Evolutionary conservation across 345 rosid genomes (phyloP), one percentile per base, ranked within the genome.

Genomic region (Syzygium oleosum): DNA sequence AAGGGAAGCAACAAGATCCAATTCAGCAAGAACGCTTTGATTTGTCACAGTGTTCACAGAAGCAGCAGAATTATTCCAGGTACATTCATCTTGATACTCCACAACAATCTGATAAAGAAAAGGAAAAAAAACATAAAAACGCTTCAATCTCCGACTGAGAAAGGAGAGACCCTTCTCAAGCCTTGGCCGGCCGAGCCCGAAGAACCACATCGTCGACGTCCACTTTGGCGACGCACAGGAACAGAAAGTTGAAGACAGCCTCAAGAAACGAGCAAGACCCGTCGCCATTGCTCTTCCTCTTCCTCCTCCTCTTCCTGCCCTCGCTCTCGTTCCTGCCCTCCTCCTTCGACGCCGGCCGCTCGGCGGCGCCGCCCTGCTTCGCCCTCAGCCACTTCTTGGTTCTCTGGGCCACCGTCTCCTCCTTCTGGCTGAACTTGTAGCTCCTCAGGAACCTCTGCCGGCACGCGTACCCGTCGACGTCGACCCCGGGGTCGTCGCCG

Each of bases 401-500:
- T 56, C 59, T 89, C 77, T 79, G 78, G 1, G 38, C 52, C 51
- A 55, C 88, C 27, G 49, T 22, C 84, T 21, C 56, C 80, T 73
- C 80, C 89, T 51, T n/a, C 85, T 63, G 85, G 34, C 73, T 73
- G 51, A 91, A 91, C 41, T 85, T 80, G 85, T 92, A 92, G 93
- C 93, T 91, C 85, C 89, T 87, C 1, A 92, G 85, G 43, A 58
- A 91, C 85, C 84, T 89, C 84, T 91, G 92, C 73, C 93, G 52
- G 80, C 77, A 10, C n/a, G 49, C 51, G 43, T 55, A 91, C 58
- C 27, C 68, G 52, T 51, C 79, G 80, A 19, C 80, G 25, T 34
- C 23, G 87, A 12, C 52, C 13, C 21, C 21, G 43, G n/a, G 11
- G 12, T 16, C 3, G 21, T 29, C 73, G 54, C 79, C 12, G 14